Conservation (phyloP, 1,284 basidiomycete genomes). For the Termitomyces sp. region DNA sequence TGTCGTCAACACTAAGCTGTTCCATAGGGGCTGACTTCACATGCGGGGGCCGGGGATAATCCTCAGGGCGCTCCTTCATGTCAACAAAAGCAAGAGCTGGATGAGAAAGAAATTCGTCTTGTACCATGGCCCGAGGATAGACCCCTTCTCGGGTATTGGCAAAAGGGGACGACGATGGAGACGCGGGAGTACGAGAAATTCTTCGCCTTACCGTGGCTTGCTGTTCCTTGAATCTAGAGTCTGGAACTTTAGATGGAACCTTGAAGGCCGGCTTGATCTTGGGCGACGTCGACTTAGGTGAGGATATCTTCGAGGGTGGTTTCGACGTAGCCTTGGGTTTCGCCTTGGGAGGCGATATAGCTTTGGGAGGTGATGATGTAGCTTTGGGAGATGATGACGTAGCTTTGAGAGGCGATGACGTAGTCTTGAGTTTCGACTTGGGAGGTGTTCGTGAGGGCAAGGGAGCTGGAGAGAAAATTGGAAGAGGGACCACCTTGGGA, state of each 20-base stretch:
- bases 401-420: too few relatives aligned
- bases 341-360: too few relatives aligned
- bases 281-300: neutral
- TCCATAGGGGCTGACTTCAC: neutral
- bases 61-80: neutral
- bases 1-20: neutral
- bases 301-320: neutral
- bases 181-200: neutral
- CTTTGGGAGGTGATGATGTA: neutral
- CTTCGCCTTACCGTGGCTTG: neutral
- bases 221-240: neutral
- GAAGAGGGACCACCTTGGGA: neutral
- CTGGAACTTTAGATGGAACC: neutral
- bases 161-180: neutral
- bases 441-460: too few relatives aligned
- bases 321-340: neutral
- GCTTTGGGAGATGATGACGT: too few relatives aligned
- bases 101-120: neutral
- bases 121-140: constrained; percentile 2
- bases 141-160: neutral
- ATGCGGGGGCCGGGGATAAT: constrained; percentile 1
- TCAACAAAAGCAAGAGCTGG: neutral
- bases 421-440: too few relatives aligned
- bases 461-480: neutral
- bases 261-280: neutral